These are phyloP conservation scores for Forsythia viridissima DNA, from an alignment of 257 asterid genomes.

Conservation along the genomic window DNA sequence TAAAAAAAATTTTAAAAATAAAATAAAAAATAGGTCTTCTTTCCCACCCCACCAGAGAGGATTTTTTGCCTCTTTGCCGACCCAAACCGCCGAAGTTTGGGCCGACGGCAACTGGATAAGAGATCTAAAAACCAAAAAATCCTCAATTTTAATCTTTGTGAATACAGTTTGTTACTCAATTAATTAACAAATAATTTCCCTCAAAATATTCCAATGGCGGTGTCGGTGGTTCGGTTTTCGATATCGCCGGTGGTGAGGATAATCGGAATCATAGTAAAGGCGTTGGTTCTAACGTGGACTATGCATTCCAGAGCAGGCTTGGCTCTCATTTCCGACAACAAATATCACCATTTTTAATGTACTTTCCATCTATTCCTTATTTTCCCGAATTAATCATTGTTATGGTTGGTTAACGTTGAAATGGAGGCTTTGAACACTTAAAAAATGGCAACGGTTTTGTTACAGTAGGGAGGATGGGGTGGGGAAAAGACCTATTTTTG, in stretches of 20 bases:
- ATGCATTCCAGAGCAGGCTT: slow-evolving; percentile 83
- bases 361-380: slow-evolving; percentile 1
- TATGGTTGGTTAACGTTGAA: not conserved
- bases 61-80: too few relatives aligned
- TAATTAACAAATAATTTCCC: not conserved
- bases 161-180: not conserved
- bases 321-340: slow-evolving; percentile 70
- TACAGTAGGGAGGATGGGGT: too few relatives aligned
- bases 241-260: slow-evolving; percentile 53
- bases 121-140: too few relatives aligned
- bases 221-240: slow-evolving; percentile 68
- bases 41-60: too few relatives aligned
- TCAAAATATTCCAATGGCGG: slow-evolving; percentile 47
- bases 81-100: too few relatives aligned
- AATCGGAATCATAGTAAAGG: slow-evolving; percentile 54
- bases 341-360: slow-evolving; percentile 74
- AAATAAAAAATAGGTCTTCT: too few relatives aligned
- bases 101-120: too few relatives aligned
- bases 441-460: too few relatives aligned
- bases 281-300: slow-evolving; percentile 60
- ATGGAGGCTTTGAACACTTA: not conserved
- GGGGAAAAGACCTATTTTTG: too few relatives aligned
- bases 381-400: not conserved
- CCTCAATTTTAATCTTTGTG: too few relatives aligned
- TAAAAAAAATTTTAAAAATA: too few relatives aligned